Conservation (phyloP, 2,329 filamentous ascomycete genomes). For the Ophiostoma angusticollis region DNA sequence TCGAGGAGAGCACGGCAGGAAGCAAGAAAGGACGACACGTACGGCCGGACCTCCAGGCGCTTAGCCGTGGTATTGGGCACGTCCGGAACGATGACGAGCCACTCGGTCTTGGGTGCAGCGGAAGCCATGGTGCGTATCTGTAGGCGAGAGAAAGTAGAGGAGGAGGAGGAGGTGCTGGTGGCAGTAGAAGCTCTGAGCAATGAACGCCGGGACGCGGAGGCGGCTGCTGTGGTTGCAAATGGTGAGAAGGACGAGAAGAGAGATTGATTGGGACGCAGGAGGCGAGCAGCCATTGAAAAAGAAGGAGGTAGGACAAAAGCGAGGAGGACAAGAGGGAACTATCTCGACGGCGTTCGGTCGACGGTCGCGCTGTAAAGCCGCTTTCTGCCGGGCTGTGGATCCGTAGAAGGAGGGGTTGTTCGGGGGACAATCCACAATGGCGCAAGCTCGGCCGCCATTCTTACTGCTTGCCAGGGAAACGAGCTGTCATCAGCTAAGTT, state of each 20-base stretch:
- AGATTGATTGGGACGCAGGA: not conserved
- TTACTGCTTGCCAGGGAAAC: no score
- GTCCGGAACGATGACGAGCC: slow-evolving; percentile 57
- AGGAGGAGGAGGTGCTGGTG: not conserved
- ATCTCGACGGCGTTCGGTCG: no score
- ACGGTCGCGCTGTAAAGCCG: no score
- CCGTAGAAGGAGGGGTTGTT: no score
- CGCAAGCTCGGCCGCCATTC: no score
- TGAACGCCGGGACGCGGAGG: not conserved
- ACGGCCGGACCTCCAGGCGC: slow-evolving; percentile 49
- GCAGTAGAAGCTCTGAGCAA: not conserved
- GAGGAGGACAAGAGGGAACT: not conserved
- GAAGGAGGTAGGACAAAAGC: no score
- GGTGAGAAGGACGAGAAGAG: not conserved
- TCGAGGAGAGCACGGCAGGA: not conserved
- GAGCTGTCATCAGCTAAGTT: no score
- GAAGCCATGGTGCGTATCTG: slow-evolving; percentile 20
- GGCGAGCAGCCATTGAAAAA: slow-evolving; percentile 3
- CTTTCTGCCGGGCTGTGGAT: no score
- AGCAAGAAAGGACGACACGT: slow-evolving; percentile 17
- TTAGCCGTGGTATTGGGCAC: slow-evolving; percentile 46
- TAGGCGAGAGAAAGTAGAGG: not conserved
- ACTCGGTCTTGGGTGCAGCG: slow-evolving; percentile 36
- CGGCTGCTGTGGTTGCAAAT: not conserved
- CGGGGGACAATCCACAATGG: no score